Percentiles rank a stretch among this genome's conserved stretches.
phyloP scores from a whole-genome alignment of 139 green algal genomes.

The Chlorella ohadii region DNA sequence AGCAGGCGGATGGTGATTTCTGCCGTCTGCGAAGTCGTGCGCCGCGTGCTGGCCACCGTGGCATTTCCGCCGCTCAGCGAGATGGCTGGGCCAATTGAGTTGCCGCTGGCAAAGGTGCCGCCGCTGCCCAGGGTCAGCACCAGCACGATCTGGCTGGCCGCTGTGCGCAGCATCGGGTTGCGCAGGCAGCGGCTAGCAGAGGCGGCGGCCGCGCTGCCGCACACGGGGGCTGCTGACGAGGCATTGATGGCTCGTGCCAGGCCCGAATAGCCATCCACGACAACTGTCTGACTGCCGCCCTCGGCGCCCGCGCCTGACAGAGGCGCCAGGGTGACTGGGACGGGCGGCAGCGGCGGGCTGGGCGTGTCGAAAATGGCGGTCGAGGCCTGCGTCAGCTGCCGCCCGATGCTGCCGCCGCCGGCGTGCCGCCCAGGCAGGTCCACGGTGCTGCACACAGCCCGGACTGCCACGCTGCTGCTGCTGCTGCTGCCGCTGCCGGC shows the following conservation, averaged over 20 bases:
- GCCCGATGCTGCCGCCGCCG: not conserved
- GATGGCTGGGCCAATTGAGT: not conserved
- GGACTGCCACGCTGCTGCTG: too few species aligned
- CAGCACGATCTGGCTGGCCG: not conserved
- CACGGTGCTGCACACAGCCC: too few species aligned
- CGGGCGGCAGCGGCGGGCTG: not conserved
- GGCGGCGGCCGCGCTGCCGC: not conserved
- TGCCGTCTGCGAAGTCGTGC: not conserved
- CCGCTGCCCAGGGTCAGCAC: conserved; percentile 8
- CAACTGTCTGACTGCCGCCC: not conserved
- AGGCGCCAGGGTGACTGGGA: not conserved
- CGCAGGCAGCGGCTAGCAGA: conserved; percentile 2
- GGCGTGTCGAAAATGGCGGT: too few species aligned
- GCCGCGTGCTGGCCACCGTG: not conserved
- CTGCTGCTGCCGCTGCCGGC: too few species aligned
- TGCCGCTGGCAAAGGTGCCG: not conserved
- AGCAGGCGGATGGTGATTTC: too few species aligned
- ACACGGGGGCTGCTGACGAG: not conserved
- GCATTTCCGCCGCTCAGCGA: not conserved
- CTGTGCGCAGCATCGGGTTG: conserved; percentile 20
- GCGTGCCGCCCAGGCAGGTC: too few species aligned
- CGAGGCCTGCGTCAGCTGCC: not conserved
- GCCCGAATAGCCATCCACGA: conserved; percentile 36
- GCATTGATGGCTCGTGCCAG: conserved; percentile 9
- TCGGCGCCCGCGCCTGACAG: not conserved